These are phyloP conservation scores for Pseudogymnoascus sp. DNA, from an alignment of 2,329 filamentous ascomycete species.

Conservation along the genomic window DNA sequence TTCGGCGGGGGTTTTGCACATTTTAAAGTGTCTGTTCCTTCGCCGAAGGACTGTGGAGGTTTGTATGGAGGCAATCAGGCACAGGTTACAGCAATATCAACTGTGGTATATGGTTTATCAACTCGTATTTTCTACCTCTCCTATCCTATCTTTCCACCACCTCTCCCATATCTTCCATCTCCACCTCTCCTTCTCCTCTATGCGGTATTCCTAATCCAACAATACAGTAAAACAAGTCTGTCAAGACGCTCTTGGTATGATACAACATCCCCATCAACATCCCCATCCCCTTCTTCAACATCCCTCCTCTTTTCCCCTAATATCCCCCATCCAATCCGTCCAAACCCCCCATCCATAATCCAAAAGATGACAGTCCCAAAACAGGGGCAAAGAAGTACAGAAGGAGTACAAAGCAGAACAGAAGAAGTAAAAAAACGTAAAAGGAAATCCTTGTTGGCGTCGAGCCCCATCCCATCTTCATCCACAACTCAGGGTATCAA, in stretches of 20 bases:
- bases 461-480: neutral
- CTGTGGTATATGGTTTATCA: neutral
- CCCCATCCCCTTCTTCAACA: neutral
- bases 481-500: neutral
- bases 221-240: neutral
- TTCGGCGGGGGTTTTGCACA: too few species aligned
- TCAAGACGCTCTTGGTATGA: neutral
- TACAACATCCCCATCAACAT: neutral
- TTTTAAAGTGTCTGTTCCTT: too few species aligned
- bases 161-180: neutral
- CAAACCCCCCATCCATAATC: neutral
- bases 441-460: neutral
- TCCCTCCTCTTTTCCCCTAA: neutral
- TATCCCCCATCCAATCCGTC: neutral
- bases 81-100: neutral
- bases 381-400: neutral
- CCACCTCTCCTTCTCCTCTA: neutral
- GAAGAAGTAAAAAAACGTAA: neutral
- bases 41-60: too few species aligned
- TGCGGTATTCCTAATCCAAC: neutral
- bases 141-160: neutral
- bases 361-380: neutral
- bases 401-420: neutral
- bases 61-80: neutral
- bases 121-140: neutral